These are phyloP conservation scores for Castanopsis chinensis DNA, from an alignment of 306 rosid genomes.

Conservation along the genomic window DNA sequence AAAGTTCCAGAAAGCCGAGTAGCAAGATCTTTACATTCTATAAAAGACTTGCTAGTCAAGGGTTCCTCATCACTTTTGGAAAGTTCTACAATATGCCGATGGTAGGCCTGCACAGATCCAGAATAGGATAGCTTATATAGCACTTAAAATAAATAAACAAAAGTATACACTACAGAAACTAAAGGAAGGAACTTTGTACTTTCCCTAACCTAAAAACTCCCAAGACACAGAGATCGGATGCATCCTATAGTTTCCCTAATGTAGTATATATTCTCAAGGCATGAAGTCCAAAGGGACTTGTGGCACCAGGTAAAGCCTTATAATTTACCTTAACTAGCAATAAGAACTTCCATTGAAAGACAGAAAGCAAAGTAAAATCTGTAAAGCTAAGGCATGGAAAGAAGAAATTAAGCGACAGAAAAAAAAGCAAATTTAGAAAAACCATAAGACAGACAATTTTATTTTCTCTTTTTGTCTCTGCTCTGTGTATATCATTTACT, in stretches of 20 bases:
- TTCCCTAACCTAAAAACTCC: constrained; percentile 1
- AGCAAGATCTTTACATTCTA: constrained; percentile 76
- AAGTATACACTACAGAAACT: neutral
- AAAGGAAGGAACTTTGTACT: neutral
- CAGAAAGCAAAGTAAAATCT: neutral
- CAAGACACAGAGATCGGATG: constrained; percentile 1
- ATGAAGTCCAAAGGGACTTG: neutral
- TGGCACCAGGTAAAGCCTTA: neutral
- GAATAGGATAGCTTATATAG: neutral
- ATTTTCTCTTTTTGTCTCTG: neutral
- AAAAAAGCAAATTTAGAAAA: neutral
- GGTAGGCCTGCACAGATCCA: constrained; percentile 56
- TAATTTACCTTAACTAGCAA: neutral
- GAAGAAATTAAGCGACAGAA: neutral
- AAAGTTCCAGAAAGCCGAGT: constrained; percentile 82
- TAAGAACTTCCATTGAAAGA: neutral
- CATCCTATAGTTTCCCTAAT: neutral
- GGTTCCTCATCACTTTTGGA: constrained; percentile 47
- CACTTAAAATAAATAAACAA: neutral
- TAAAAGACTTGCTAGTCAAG: constrained; percentile 49
- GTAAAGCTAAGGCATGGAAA: neutral
- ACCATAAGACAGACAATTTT: neutral
- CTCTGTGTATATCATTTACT: neutral
- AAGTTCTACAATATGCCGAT: constrained; percentile 47
- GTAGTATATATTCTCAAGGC: neutral